Conservation (phyloP, 192 early-diverging fungal genomes). For the Coemansia sp. region DNA sequence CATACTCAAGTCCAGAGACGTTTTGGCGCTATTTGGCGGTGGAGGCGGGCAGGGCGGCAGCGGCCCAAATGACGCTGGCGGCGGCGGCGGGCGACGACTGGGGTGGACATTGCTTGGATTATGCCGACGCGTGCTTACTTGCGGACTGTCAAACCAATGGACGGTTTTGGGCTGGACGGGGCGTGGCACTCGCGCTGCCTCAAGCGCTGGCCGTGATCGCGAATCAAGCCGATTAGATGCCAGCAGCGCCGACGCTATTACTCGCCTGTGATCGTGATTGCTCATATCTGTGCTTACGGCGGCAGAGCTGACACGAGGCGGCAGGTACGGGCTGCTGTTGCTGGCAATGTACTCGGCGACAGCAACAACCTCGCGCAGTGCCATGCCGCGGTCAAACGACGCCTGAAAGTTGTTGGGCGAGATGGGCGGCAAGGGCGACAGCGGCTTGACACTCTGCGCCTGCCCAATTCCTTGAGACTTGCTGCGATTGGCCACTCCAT, state of each 20-base stretch:
- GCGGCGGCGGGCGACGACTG: not conserved
- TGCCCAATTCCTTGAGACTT: not conserved
- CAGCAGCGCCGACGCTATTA: conserved; percentile 21
- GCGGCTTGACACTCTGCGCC: conserved; percentile 24
- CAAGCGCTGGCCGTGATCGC: conserved; percentile 2
- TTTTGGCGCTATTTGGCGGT: conserved; percentile 23
- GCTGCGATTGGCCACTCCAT: not conserved
- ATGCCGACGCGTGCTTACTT: not conserved
- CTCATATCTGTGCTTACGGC: not conserved
- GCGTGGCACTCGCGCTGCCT: not conserved
- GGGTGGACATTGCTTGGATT: not conserved
- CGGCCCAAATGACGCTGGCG: not conserved
- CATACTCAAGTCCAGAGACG: conserved; percentile 41
- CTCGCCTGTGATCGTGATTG: conserved; percentile 14
- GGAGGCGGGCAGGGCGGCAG: not conserved
- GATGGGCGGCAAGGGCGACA: conserved; percentile 45
- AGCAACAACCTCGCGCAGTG: conserved; percentile 30
- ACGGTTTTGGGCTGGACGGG: not conserved
- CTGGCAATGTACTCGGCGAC: conserved; percentile 31
- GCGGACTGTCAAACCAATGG: not conserved
- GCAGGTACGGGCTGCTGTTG: not conserved
- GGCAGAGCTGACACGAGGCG: conserved; percentile 33
- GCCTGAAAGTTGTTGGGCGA: conserved; percentile 56
- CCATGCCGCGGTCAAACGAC: conserved; percentile 50
- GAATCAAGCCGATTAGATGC: not conserved